Percentiles rank a stretch among this genome's conserved stretches.
Conservation (phyloP, 1,284 basidiomycete species). For the Coriolopsis trogii region DNA sequence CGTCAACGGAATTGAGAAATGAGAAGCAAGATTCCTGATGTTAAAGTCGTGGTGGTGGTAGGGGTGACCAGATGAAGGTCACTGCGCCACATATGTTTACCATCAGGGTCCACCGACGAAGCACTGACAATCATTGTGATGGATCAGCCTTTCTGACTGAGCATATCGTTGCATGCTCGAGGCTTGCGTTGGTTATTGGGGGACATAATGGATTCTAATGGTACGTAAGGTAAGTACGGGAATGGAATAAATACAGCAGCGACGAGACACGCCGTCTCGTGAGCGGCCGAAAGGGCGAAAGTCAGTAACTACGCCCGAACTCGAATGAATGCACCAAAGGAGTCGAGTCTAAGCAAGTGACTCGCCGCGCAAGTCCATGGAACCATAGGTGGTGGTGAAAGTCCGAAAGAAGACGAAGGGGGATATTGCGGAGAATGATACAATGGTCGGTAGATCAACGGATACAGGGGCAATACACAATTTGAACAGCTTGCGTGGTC, state of each 20-base stretch:
- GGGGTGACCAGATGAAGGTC: too few species aligned
- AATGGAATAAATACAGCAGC: constrained; percentile 5
- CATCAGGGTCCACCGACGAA: too few species aligned
- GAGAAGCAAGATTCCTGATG: too few species aligned
- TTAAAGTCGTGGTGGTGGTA: too few species aligned
- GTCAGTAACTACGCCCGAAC: constrained; percentile 2
- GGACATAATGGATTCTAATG: constrained; percentile 8
- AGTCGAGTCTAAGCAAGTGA: constrained; percentile 5
- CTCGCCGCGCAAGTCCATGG: constrained; percentile 5
- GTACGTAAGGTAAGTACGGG: constrained; percentile 7
- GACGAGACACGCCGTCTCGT: neutral
- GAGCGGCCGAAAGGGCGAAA: neutral
- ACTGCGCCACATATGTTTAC: too few species aligned
- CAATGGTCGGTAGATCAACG: constrained; percentile 16
- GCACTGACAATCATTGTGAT: too few species aligned
- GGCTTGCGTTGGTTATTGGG: too few species aligned
- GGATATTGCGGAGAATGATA: constrained; percentile 9
- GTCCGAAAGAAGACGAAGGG: neutral
- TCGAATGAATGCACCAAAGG: neutral
- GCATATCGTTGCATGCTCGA: neutral
- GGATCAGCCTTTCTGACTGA: neutral
- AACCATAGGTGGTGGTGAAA: neutral
- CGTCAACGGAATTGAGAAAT: too few species aligned
- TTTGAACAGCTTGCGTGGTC: neutral
- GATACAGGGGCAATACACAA: constrained; percentile 25